Evolutionary conservation across 352 stramenopile species (phyloP), one percentile per base, ranked within the genome.

Genomic region (Phytophthora meadii): DNA sequence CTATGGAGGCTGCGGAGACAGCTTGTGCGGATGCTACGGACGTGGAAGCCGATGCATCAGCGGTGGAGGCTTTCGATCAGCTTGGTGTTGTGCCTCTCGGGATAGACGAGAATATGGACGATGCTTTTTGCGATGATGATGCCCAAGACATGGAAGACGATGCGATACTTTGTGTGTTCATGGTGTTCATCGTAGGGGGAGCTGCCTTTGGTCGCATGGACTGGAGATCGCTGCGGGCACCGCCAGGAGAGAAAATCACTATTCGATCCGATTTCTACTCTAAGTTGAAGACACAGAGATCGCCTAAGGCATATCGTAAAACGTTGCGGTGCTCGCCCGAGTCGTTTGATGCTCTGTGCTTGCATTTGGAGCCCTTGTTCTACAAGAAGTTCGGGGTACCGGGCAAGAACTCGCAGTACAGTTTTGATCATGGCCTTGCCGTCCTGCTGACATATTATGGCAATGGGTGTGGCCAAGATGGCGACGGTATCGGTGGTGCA

Each of bases 401-500:
- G 14, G 17, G 45, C 15, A 47, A 51, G 6, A 65, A 65, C 39
- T 39, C 11, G 8, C 47, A 57, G 34, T 58, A 54, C 27, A 11
- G 37, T 5, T 65, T 49, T 40, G 57, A 65, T 39, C 48, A 27
- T n/a, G 57, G 46, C 1, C 47, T 65, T 28, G 57, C 57, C 22
- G 57, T 51, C 0, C 39, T 65, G 2, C 19, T 58, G 11, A 58
- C 57, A 9, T 65, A 65, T 9, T 65, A 65, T 25, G 47, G 48
- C 6, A 65, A 65, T 30, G 57, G 48, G 1, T 57, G 47, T 36
- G 47, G 57, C 2, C 47, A 65, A 65, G 47, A 57, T 34, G 57
- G 27, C 10, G 48, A 65, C 32, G 47, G 40, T 14, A 65, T 58
- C 4, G 55, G 45, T 56, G 55, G 53, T 1, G 40, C 40, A 15